phyloP scores from a whole-genome alignment of 108 stramenopile species.

The Nannochloropsis granulata region DNA sequence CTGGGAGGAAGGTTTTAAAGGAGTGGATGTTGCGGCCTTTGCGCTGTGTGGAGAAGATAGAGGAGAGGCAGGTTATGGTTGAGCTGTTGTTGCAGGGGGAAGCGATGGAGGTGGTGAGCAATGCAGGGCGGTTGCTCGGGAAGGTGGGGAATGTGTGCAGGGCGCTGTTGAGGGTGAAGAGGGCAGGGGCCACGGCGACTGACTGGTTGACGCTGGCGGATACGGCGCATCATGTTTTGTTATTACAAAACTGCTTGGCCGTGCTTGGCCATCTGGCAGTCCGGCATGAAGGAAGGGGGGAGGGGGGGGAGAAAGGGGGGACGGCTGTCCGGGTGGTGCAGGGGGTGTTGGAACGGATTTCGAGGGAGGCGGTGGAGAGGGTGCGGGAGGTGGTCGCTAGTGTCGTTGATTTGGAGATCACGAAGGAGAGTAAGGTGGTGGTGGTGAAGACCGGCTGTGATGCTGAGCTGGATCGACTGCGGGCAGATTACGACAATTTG shows the following conservation, averaged over 20 bases:
- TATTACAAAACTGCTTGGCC: slow-evolving; percentile 32
- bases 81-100: slow-evolving; percentile 55
- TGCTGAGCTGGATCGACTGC: slow-evolving; percentile 50
- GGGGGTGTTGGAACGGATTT: background rate
- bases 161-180: slow-evolving; percentile 63
- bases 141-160: slow-evolving; percentile 56
- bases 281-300: background rate
- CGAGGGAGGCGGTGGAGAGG: background rate
- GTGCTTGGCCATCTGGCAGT: background rate
- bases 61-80: slow-evolving; percentile 55
- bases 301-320: background rate
- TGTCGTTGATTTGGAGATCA: background rate
- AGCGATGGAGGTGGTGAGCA: slow-evolving; percentile 33
- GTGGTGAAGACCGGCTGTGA: slow-evolving; percentile 38
- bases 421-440: background rate
- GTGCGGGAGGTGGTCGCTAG: background rate
- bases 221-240: slow-evolving; percentile 48
- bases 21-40: slow-evolving; percentile 79
- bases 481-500: slow-evolving; percentile 42
- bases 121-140: slow-evolving; percentile 41
- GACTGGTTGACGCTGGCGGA: slow-evolving; percentile 53
- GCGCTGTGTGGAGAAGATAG: slow-evolving; percentile 40
- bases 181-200: slow-evolving; percentile 37
- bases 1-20: slow-evolving; percentile 57
- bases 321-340: background rate